These are phyloP conservation scores for Cladosporium colombiae DNA, from an alignment of 2,329 filamentous ascomycete species.

Conservation along the genomic window DNA sequence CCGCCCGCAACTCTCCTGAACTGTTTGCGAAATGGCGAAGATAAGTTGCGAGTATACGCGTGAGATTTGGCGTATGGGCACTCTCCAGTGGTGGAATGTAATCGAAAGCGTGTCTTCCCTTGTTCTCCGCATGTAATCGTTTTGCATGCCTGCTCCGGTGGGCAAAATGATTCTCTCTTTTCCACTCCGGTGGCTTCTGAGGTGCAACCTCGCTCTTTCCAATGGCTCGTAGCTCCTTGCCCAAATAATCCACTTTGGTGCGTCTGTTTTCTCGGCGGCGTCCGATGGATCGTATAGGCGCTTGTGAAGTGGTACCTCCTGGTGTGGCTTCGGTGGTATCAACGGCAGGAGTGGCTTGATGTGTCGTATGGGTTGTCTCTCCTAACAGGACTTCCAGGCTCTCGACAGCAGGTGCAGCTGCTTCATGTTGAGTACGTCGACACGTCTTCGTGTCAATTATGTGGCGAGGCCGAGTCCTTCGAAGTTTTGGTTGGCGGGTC, in stretches of 20 bases:
- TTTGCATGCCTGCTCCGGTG: background rate
- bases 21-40: constrained; percentile 21
- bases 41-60: constrained; percentile 25
- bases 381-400: background rate
- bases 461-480: background rate
- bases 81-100: background rate
- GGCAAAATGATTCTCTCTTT: background rate
- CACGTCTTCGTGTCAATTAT: background rate
- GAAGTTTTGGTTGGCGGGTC: background rate
- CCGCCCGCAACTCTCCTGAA: background rate
- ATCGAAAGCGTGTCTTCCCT: constrained; percentile 18
- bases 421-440: background rate
- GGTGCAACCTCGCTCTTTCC: constrained; percentile 6
- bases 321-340: background rate
- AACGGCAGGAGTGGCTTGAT: background rate
- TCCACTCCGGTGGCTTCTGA: constrained; percentile 2
- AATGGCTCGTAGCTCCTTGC: constrained; percentile 1
- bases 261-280: constrained; percentile 5
- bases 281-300: background rate
- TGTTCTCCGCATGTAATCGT: background rate
- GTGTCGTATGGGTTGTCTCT: background rate
- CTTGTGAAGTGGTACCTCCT: background rate
- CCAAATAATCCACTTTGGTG: constrained; percentile 10
- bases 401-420: background rate
- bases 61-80: constrained; percentile 18